Conservation (phyloP, 106 monocot species). For the Iris macrosiphon region DNA sequence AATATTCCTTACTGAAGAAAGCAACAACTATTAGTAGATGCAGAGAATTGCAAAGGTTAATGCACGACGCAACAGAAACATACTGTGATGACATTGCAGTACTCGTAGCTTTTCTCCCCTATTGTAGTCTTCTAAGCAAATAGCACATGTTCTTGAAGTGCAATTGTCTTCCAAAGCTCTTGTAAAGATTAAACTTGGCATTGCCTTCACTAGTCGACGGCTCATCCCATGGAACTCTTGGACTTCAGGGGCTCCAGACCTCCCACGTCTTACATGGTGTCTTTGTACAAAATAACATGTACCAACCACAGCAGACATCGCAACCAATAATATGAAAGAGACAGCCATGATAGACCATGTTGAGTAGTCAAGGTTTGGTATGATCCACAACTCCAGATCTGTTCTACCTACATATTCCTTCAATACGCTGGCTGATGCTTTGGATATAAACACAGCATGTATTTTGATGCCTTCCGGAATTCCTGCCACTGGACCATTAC, state of each 20-base stretch:
- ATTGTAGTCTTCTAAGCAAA: slow-evolving; percentile 82
- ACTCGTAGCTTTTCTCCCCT: slow-evolving; percentile 71
- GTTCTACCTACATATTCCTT: slow-evolving; percentile 36
- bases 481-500: slow-evolving; percentile 62
- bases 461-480: slow-evolving; percentile 50
- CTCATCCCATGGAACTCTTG: slow-evolving; percentile 83
- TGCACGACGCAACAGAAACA: slow-evolving; percentile 15
- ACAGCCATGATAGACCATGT: slow-evolving; percentile 79
- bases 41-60: too few species aligned
- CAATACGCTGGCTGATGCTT: slow-evolving; percentile 59
- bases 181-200: slow-evolving; percentile 80
- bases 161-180: slow-evolving; percentile 61
- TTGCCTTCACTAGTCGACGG: slow-evolving; percentile 57
- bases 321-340: slow-evolving; percentile 69
- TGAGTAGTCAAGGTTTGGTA: slow-evolving; percentile 53
- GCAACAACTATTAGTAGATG: too few species aligned
- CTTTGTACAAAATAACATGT: slow-evolving; percentile 80
- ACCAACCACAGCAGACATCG: slow-evolving; percentile 57
- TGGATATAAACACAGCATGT: slow-evolving; percentile 64
- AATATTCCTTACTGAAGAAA: too few species aligned
- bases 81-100: slow-evolving; percentile 87
- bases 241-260: slow-evolving; percentile 15
- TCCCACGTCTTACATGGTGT: slow-evolving; percentile 37
- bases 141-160: slow-evolving; percentile 75
- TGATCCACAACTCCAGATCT: slow-evolving; percentile 59